phyloP scores from a whole-genome alignment of 257 asterid species.

The Voacanga thouarsii region DNA sequence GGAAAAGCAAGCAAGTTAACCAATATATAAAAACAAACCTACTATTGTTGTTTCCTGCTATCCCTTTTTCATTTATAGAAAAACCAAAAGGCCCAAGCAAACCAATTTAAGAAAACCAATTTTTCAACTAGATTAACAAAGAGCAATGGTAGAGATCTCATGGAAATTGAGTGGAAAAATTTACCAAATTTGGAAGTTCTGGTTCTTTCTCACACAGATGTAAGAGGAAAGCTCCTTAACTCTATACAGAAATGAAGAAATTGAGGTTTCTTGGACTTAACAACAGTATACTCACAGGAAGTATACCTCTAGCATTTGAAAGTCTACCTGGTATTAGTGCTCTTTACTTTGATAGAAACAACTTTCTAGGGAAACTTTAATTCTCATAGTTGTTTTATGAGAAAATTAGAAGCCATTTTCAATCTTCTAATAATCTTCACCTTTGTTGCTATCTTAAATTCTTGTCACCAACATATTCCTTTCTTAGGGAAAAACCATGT shows the following conservation, averaged over 20 bases:
- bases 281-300: conserved; percentile 25
- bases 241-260: conserved; percentile 26
- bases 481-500: conserved; percentile 28
- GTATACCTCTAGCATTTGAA: conserved; percentile 20
- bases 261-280: conserved; percentile 36
- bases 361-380: conserved; percentile 31
- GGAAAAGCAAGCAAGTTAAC: too few relatives aligned
- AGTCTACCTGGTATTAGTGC: conserved; percentile 22
- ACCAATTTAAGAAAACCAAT: too few relatives aligned
- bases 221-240: conserved; percentile 23
- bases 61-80: too few relatives aligned
- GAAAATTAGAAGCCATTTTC: conserved; percentile 31
- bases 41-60: too few relatives aligned
- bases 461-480: conserved; percentile 16
- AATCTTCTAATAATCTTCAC: conserved; percentile 26
- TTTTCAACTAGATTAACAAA: conserved; percentile 21
- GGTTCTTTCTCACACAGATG: conserved; percentile 28
- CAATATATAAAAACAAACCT: too few relatives aligned
- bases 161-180: conserved; percentile 25
- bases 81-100: too few relatives aligned
- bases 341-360: conserved; percentile 29
- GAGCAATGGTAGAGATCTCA: conserved; percentile 14
- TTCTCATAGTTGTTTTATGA: conserved; percentile 29
- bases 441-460: conserved; percentile 22
- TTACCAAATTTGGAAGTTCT: conserved; percentile 21